Conservation (phyloP, 345 rosid species). For the Viola odorata region DNA sequence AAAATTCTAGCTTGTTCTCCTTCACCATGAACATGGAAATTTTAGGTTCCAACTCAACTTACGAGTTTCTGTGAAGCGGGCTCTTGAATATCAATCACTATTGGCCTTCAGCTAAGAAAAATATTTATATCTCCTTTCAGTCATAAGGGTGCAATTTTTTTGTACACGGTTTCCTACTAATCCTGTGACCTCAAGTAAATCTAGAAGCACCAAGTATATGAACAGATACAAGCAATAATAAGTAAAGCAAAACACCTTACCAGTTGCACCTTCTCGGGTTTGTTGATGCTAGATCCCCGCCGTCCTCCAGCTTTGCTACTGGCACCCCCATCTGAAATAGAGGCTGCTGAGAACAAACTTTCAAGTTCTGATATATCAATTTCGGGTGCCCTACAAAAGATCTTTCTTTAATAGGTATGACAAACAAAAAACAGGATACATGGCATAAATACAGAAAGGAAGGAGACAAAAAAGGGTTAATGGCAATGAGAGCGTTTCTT, state of each 20-base stretch:
- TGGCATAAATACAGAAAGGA: background rate
- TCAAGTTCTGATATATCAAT: conserved; percentile 96
- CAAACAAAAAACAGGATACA: background rate
- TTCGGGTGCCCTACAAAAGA: conserved; percentile 83
- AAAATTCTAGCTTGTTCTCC: no score
- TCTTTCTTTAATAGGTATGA: no score
- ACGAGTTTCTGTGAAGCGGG: no score
- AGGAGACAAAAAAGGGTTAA: background rate
- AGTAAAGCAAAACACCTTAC: conserved; percentile 31
- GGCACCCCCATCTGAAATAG: conserved; percentile 48
- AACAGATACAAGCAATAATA: background rate
- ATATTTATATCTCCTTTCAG: no score
- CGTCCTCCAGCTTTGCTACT: conserved; percentile 65
- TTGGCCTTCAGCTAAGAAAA: no score
- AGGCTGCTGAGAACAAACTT: conserved; percentile 85
- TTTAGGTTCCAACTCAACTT: no score
- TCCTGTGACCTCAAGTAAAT: background rate
- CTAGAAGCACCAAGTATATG: background rate
- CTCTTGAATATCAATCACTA: no score
- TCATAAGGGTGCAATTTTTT: no score
- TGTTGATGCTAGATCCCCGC: conserved; percentile 73
- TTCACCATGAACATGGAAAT: no score
- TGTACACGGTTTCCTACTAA: no score
- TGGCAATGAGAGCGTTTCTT: background rate
- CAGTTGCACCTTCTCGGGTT: conserved; percentile 93